Evolutionary conservation across 1,284 basidiomycete genomes (phyloP).

Genomic region (Sanguinoderma infundibulare): DNA sequence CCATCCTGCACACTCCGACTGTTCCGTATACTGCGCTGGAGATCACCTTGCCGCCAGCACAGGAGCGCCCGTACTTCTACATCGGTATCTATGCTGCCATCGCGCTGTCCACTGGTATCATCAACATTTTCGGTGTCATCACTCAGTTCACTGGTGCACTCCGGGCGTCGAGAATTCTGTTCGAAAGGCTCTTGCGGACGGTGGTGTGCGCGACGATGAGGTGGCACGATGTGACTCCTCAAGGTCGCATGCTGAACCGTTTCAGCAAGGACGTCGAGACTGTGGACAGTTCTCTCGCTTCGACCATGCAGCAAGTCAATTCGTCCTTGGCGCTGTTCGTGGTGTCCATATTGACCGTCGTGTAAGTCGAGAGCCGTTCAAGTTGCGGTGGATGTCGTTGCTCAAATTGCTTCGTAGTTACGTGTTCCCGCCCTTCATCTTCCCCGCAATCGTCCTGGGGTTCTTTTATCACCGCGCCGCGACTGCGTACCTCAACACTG

Average conservation of each 20-base stretch:
- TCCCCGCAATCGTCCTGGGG: slow-evolving; percentile 73
- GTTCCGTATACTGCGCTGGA: slow-evolving; percentile 38
- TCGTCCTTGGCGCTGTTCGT: slow-evolving; percentile 75
- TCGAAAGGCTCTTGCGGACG: slow-evolving; percentile 54
- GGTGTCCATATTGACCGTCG: slow-evolving; percentile 65
- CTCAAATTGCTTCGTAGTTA: slow-evolving; percentile 40
- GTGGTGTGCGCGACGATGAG: slow-evolving; percentile 70
- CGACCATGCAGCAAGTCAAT: slow-evolving; percentile 75
- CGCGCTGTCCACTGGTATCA: slow-evolving; percentile 49
- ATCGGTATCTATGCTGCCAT: slow-evolving; percentile 65
- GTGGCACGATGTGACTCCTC: slow-evolving; percentile 55
- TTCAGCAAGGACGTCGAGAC: slow-evolving; percentile 83
- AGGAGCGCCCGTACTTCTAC: slow-evolving; percentile 65
- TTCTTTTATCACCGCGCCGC: slow-evolving; percentile 65
- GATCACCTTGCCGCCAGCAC: slow-evolving; percentile 47
- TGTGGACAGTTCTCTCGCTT: slow-evolving; percentile 73
- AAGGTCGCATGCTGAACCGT: slow-evolving; percentile 66
- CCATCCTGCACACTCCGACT: slow-evolving; percentile 26
- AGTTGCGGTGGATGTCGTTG: too few species aligned
- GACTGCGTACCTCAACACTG: slow-evolving; percentile 77
- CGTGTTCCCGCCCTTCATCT: slow-evolving; percentile 74
- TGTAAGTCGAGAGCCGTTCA: slow-evolving; percentile 47
- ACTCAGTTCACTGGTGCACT: slow-evolving; percentile 68
- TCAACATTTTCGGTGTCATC: slow-evolving; percentile 48
- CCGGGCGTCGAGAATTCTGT: slow-evolving; percentile 62